Percentiles rank a stretch among this genome's conserved stretches.
Conservation (phyloP, 495 filamentous ascomycete genomes). For the Tirmania nivea region DNA sequence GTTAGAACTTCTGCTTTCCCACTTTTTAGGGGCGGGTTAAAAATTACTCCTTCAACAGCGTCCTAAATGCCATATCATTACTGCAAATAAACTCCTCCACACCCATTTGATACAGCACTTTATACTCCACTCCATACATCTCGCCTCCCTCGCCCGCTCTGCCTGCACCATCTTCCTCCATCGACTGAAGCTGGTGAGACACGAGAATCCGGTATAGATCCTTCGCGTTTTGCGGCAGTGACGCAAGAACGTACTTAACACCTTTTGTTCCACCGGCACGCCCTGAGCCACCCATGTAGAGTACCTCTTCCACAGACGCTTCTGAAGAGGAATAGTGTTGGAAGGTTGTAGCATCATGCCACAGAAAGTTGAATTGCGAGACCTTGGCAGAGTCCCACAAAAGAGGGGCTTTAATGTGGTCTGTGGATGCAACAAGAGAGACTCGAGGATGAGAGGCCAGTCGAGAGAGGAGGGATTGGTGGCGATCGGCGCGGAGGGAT, state of each 20-base stretch:
- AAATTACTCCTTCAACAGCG: conserved; percentile 69
- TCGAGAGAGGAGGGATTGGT: conserved; percentile 52
- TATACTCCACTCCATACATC: conserved; percentile 57
- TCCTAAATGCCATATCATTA: conserved; percentile 86
- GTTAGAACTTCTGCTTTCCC: background rate
- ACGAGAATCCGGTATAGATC: conserved; percentile 66
- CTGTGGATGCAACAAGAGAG: conserved; percentile 54
- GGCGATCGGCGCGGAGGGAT: conserved; percentile 44
- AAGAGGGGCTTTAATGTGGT: conserved; percentile 66
- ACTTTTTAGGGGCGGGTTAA: background rate
- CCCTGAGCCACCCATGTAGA: conserved; percentile 71
- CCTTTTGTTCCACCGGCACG: conserved; percentile 76
- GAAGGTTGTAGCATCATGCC: conserved; percentile 90
- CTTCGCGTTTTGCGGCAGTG: conserved; percentile 76
- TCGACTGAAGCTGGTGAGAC: conserved; percentile 54
- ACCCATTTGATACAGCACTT: conserved; percentile 78
- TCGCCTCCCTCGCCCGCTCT: conserved; percentile 19
- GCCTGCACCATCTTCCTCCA: conserved; percentile 27
- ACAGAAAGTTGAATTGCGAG: conserved; percentile 61
- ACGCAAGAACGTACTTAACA: conserved; percentile 72
- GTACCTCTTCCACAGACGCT: conserved; percentile 63
- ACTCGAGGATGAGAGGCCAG: conserved; percentile 55
- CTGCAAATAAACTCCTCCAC: conserved; percentile 92
- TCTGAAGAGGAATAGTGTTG: conserved; percentile 42
- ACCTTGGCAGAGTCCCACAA: conserved; percentile 74